Conservation (phyloP, 1,284 basidiomycete genomes). For the Irpex lacteus region DNA sequence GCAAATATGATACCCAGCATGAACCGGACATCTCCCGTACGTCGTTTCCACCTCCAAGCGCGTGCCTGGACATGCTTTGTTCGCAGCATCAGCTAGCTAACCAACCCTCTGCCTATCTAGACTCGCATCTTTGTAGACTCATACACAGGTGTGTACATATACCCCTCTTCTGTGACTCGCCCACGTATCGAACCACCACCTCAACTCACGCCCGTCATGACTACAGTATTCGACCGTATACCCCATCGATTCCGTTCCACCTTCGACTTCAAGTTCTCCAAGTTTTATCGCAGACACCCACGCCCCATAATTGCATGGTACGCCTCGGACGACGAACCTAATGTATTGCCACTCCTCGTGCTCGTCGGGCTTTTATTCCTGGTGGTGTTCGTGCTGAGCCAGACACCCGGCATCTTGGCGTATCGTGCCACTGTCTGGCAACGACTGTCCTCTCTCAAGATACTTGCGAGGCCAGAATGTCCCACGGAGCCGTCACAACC, state of each 20-base stretch:
- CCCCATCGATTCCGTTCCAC: slow-evolving; percentile 1
- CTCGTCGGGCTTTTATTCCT: slow-evolving; percentile 2
- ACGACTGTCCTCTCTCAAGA: background rate
- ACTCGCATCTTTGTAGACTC: background rate
- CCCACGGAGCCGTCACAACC: background rate
- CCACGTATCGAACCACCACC: background rate
- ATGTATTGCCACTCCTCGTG: slow-evolving; percentile 4
- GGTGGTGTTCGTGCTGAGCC: background rate
- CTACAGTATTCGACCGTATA: slow-evolving; percentile 7
- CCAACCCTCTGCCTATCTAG: background rate
- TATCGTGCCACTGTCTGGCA: background rate
- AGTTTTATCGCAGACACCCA: slow-evolving; percentile 5
- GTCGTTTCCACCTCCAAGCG: background rate
- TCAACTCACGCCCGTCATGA: slow-evolving; percentile 2
- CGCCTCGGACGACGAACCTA: slow-evolving; percentile 5
- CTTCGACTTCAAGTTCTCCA: slow-evolving; percentile 3
- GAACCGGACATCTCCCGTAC: background rate
- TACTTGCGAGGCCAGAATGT: background rate
- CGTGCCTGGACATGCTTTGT: background rate
- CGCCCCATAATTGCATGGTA: slow-evolving; percentile 12
- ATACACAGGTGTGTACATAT: slow-evolving; percentile 9
- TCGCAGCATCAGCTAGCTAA: background rate
- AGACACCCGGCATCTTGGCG: background rate
- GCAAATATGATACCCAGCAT: background rate
- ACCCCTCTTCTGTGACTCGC: background rate